These are phyloP conservation scores for Xylaria nigripes DNA, from an alignment of 495 filamentous ascomycete species.

Conservation along the genomic window DNA sequence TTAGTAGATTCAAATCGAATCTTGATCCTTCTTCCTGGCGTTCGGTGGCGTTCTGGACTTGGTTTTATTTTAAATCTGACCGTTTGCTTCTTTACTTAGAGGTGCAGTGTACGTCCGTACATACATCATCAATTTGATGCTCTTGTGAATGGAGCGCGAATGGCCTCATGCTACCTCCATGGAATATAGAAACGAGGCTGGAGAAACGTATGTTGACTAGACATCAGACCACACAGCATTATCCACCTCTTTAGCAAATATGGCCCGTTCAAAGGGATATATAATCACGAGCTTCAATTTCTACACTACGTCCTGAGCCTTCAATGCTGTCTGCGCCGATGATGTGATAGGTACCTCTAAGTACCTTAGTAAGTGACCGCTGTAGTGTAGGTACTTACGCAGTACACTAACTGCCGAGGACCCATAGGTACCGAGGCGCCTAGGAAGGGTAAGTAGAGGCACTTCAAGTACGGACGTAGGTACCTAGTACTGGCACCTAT, in stretches of 20 bases:
- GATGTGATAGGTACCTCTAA: too few species aligned
- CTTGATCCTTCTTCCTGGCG: constrained; percentile 2
- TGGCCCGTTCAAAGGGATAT: not conserved
- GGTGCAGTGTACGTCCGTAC: not conserved
- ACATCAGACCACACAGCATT: not conserved
- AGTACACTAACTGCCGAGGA: too few species aligned
- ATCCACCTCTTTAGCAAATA: not conserved
- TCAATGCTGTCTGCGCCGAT: too few species aligned
- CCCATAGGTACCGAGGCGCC: too few species aligned
- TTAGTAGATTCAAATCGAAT: not conserved
- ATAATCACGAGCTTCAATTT: constrained; percentile 1
- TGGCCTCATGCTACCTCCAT: not conserved
- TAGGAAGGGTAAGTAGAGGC: too few species aligned
- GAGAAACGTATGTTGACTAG: not conserved
- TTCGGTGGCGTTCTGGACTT: not conserved
- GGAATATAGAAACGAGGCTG: not conserved
- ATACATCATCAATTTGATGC: not conserved
- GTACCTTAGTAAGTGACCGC: too few species aligned
- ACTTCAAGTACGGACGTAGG: too few species aligned
- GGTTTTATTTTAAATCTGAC: not conserved
- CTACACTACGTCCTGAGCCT: too few species aligned
- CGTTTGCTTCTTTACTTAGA: too few species aligned
- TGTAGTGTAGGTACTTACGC: too few species aligned
- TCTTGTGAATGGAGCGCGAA: not conserved
- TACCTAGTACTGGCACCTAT: too few species aligned